Percentiles rank a stretch among this genome's conserved stretches.
phyloP scores from a whole-genome alignment of 306 rosid genomes.

The Prunus campanulata region DNA sequence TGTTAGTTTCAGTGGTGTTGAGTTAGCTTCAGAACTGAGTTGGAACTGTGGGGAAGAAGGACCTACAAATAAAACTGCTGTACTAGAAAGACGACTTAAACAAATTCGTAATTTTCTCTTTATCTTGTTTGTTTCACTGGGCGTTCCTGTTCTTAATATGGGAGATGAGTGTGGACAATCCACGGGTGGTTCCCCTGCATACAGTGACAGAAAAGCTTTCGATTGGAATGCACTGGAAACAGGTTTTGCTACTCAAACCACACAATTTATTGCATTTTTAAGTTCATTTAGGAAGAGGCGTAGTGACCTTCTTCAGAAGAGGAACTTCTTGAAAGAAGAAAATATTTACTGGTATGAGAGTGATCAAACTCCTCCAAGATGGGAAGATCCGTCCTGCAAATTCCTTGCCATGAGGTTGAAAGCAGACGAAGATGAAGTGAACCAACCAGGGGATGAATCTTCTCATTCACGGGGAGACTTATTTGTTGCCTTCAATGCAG shows the following conservation, averaged over 20 bases:
- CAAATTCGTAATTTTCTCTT: conserved; percentile 81
- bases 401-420: conserved; percentile 76
- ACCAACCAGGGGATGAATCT: conserved; percentile 23
- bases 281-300: conserved; percentile 60
- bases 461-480: conserved; percentile 47
- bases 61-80: conserved; percentile 45
- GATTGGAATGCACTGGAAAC: conserved; percentile 64
- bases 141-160: conserved; percentile 92
- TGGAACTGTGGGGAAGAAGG: conserved; percentile 99
- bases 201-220: conserved; percentile 44
- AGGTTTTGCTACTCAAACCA: conserved; percentile 64
- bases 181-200: conserved; percentile 60
- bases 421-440: conserved; percentile 34
- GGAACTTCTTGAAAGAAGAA: conserved; percentile 65
- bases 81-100: conserved; percentile 76
- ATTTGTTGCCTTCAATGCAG: conserved; percentile 68
- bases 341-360: conserved; percentile 71
- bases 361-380: conserved; percentile 58
- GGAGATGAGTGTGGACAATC: conserved; percentile 94
- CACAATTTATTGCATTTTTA: conserved; percentile 61
- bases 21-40: conserved; percentile 56
- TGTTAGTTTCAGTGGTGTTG: conserved; percentile 69
- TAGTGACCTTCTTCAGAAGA: conserved; percentile 61
- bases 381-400: conserved; percentile 74
- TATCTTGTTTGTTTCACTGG: conserved; percentile 68